Evolutionary conservation across 345 rosid species (phyloP), one percentile per base, ranked within the genome.

Genomic region (Balakata baccata): DNA sequence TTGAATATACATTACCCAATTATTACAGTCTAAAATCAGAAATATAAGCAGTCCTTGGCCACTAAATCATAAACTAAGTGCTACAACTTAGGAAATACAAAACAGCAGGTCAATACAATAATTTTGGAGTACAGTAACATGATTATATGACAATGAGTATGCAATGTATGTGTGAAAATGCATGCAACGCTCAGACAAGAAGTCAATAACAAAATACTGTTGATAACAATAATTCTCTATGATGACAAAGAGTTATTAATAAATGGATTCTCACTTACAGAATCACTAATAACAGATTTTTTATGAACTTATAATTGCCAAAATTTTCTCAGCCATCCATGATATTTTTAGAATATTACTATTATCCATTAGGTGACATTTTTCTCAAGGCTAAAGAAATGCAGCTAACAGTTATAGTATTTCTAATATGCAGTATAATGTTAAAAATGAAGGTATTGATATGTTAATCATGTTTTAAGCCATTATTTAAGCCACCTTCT

Each of bases 61-160:
- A 38, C 25, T 39, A 45, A 87, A 64, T 87, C 90, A 29, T 68
- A 78, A 41, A 77, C 63, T 6, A 79, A 43, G 18, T 65, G 18
- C 16, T n/a, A 45, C 17, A 29, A 65, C 52, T 43, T 63, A 17
- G 7, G 47, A 63, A 63, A 7, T 11, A 63, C 12, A 63, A 61
- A 63, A 63, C 23, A 63, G 45, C 11, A 37, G 22, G 41, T n/a
- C 9, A 64, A 8, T 17, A 45, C 50, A 5, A 64, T 64, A 39
- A 18, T 63, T 3, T 29, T 29, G 34, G 34, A 29, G 34, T 12
- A n/a, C 63, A 11, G 23, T 11, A 23, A 23, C 63, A 58, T 23
- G 63, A 22, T 10, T 3, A 5, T 1, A 4, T 58, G 6, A 23
- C 63, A 6, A 16, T 54, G 6, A 0, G 23, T n/a, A 14, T 58